These are phyloP conservation scores for Wallacemonas sp. DNA, from an alignment of 208 protist species.

Conservation along the genomic window DNA sequence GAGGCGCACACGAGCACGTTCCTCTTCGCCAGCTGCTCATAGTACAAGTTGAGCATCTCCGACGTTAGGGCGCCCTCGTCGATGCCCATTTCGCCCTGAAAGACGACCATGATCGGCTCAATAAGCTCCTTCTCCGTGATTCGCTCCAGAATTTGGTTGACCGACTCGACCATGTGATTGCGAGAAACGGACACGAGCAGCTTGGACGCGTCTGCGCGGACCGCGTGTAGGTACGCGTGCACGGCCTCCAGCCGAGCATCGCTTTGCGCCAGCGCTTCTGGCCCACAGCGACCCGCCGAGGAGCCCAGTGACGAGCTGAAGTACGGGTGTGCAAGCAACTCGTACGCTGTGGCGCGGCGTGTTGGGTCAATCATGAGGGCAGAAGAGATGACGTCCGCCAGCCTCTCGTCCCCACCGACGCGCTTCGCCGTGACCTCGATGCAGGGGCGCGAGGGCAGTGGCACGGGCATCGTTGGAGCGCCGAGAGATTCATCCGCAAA, in stretches of 20 bases:
- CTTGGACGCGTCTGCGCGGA: constrained; percentile 24
- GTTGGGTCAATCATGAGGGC: constrained; percentile 30
- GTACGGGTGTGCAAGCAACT: constrained; percentile 62
- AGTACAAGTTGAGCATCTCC: constrained; percentile 74
- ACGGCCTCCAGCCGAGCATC: constrained; percentile 61
- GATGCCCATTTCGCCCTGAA: constrained; percentile 68
- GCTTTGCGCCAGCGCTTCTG: constrained; percentile 37
- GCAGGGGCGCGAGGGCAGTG: constrained; percentile 22
- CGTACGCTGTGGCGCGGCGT: constrained; percentile 36
- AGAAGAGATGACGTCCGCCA: constrained; percentile 45
- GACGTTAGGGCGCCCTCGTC: constrained; percentile 70
- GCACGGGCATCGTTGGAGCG: constrained; percentile 29
- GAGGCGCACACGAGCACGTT: constrained; percentile 45
- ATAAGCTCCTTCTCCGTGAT: constrained; percentile 41
- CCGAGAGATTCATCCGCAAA: constrained; percentile 28
- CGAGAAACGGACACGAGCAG: constrained; percentile 61
- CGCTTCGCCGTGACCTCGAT: constrained; percentile 34
- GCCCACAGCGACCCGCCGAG: constrained; percentile 12
- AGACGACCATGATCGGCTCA: constrained; percentile 64
- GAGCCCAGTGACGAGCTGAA: constrained; percentile 39
- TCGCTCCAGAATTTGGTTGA: constrained; percentile 40
- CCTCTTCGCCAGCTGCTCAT: constrained; percentile 46
- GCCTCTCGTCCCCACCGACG: constrained; percentile 59
- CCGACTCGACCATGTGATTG: constrained; percentile 66
- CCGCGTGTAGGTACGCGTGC: constrained; percentile 59